A percentile compares a stretch with the other conserved stretches of the same genome.
These are phyloP conservation scores for Populus hybrid DNA, from an alignment of 441 rosid species.

Conservation along the genomic window DNA sequence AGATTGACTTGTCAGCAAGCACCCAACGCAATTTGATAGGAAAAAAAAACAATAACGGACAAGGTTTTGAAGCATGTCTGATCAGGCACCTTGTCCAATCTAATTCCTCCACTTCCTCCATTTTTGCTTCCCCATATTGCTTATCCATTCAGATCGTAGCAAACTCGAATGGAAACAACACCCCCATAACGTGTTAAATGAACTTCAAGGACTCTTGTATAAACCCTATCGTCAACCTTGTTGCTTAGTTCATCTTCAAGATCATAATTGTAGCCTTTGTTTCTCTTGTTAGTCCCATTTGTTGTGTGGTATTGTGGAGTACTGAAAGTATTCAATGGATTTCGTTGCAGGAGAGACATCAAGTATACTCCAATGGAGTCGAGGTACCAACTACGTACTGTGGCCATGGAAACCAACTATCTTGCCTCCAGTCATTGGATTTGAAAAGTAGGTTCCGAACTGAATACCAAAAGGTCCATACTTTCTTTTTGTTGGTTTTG, in stretches of 20 bases:
- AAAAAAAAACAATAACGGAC: not conserved
- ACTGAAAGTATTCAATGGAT: not conserved
- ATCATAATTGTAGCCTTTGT: not conserved
- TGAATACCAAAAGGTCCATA: slow-evolving; percentile 33
- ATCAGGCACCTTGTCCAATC: slow-evolving; percentile 25
- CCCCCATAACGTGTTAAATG: slow-evolving; percentile 24
- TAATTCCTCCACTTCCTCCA: slow-evolving; percentile 24
- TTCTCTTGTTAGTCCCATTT: not conserved
- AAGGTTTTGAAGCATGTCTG: not conserved
- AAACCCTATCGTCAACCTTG: slow-evolving; percentile 25
- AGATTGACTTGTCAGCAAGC: not conserved
- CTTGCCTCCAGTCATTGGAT: slow-evolving; percentile 22
- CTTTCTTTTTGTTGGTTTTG: slow-evolving; percentile 25
- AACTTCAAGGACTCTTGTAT: slow-evolving; percentile 21
- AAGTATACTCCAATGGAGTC: slow-evolving; percentile 29
- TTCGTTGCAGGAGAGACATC: slow-evolving; percentile 23
- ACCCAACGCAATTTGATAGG: not conserved
- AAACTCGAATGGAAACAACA: slow-evolving; percentile 18
- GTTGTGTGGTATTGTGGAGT: not conserved
- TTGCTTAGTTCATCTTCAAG: not conserved
- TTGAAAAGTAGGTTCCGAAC: slow-evolving; percentile 26
- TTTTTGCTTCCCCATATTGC: slow-evolving; percentile 24
- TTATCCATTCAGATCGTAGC: slow-evolving; percentile 28
- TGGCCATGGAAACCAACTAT: slow-evolving; percentile 33
- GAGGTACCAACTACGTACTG: slow-evolving; percentile 30